Evolutionary conservation across 352 stramenopile genomes (phyloP).

Genomic region (Phytophthora europaea): DNA sequence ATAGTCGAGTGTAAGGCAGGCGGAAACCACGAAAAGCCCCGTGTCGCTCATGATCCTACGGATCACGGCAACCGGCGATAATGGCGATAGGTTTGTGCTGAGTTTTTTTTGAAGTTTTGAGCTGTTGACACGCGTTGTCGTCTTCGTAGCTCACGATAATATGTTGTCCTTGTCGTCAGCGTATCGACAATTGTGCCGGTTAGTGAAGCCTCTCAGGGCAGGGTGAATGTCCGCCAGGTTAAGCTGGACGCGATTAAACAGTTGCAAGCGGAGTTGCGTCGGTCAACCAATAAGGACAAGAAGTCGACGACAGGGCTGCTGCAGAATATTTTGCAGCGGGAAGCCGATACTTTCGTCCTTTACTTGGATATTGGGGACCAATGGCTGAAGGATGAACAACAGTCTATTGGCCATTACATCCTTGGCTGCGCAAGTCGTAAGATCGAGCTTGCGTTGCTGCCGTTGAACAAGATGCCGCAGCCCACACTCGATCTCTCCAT

Average conservation of each 20-base stretch:
- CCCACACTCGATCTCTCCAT: conserved; percentile 73
- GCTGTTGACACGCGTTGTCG: not conserved
- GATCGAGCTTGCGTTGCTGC: conserved; percentile 44
- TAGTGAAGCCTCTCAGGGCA: conserved; percentile 42
- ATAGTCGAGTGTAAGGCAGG: conserved; percentile 25
- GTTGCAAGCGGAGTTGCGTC: conserved; percentile 45
- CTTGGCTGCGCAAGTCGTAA: conserved; percentile 36
- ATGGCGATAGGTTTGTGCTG: conserved; percentile 40
- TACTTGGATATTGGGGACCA: conserved; percentile 40
- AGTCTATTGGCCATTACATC: conserved; percentile 56
- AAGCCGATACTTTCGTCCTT: conserved; percentile 64
- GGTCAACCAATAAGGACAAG: conserved; percentile 11
- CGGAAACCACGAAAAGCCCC: conserved; percentile 15
- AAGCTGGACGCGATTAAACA: conserved; percentile 70
- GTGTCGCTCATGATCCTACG: conserved; percentile 47
- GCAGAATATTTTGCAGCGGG: conserved; percentile 29
- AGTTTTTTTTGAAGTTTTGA: not conserved
- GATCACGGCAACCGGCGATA: conserved; percentile 40
- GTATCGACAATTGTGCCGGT: conserved; percentile 54
- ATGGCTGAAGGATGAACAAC: conserved; percentile 72
- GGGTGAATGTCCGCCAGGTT: conserved; percentile 59
- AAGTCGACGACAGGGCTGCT: conserved; percentile 8
- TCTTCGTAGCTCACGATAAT: conserved; percentile 1
- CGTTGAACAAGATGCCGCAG: conserved; percentile 68
- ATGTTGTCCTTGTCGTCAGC: conserved; percentile 17